Base-by-base conservation (phyloP, 2,329 filamentous ascomycete genomes). In the Endoconidiophora polonica region DNA sequence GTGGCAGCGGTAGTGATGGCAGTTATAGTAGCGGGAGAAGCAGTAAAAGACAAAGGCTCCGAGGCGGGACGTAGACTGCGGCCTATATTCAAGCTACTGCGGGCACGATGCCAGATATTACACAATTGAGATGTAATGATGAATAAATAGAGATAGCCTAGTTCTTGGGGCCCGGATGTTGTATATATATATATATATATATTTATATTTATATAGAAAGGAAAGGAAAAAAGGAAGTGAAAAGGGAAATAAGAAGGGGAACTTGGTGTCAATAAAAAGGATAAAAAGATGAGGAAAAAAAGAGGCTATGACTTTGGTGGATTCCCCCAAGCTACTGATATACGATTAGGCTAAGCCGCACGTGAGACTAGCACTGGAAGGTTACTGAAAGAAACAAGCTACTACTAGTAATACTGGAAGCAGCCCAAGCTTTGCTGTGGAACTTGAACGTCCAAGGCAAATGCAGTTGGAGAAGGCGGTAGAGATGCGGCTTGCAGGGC, bases 161-260 rank as follows among this genome's bases (percentile, higher is more conserved):
- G 43, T 38, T 46, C 23, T 33, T 33, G 33, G 37, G 20, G 12
- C 20, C 20, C 46, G 51, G 43, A 33, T 33, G 49, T 23, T 33
- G 20, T 42, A 22, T 49, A 41, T 46, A 48, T 40, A 50, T 22
- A 48, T 53, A 56, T 52, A 53, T 49, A 50, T 14, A 38, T 23
- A 33, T 37, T 10, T 20, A 45, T 43, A 48, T 16, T 18, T 18
- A 41, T 44, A 37, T 42, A 47, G 6, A 49, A 23, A 18, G 29
- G 14, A 20, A 20, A 46, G 45, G 42, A 24, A 50, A 18, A 44
- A 44, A 41, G 41, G 38, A 43, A 33, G 42, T 48, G 14, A 47
- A 46, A 45, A 39, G 37, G 46, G 40, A 18, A 40, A 42, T 20
- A 33, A 51, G 38, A 50, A 47, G 39, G 46, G 26, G 43, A 18